Evolutionary conservation across 768 basidiomycete species (phyloP).

Genomic region (Collybia mongolica): DNA sequence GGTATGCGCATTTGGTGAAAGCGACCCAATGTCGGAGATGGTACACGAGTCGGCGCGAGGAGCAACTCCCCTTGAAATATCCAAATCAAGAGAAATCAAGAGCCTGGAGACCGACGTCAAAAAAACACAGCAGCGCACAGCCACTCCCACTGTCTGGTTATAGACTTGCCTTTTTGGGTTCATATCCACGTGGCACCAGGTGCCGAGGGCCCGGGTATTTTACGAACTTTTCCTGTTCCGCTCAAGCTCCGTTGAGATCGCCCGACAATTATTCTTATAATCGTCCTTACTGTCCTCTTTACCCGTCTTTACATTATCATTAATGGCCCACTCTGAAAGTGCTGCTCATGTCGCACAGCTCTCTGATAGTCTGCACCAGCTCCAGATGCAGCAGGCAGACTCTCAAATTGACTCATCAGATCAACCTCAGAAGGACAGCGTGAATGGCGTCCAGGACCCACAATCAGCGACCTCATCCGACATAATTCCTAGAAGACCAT

Average conservation of each 20-base stretch:
- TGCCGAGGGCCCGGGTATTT: conserved; percentile 11
- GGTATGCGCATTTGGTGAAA: conserved; percentile 43
- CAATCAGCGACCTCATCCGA: conserved; percentile 15
- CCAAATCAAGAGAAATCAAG: conserved; percentile 24
- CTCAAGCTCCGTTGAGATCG: not conserved
- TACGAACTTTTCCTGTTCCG: conserved; percentile 8
- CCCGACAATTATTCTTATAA: not conserved
- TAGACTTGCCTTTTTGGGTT: conserved; percentile 9
- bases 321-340: conserved; percentile 10
- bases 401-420: not conserved
- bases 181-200: conserved; percentile 6
- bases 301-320: not conserved
- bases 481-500: not conserved
- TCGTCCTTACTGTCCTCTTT: not conserved
- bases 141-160: conserved; percentile 1
- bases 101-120: conserved; percentile 9
- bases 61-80: conserved; percentile 31
- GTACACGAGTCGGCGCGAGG: conserved; percentile 13
- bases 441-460: conserved; percentile 19
- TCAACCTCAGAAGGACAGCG: no score
- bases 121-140: conserved; percentile 15
- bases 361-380: conserved; percentile 44
- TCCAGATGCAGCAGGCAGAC: conserved; percentile 33
- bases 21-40: conserved; percentile 36
- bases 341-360: conserved; percentile 37